A percentile compares a stretch with the other conserved stretches of the same genome.
Conservation (phyloP, 2,329 filamentous ascomycete genomes). For the Scolecobasidium constrictum region DNA sequence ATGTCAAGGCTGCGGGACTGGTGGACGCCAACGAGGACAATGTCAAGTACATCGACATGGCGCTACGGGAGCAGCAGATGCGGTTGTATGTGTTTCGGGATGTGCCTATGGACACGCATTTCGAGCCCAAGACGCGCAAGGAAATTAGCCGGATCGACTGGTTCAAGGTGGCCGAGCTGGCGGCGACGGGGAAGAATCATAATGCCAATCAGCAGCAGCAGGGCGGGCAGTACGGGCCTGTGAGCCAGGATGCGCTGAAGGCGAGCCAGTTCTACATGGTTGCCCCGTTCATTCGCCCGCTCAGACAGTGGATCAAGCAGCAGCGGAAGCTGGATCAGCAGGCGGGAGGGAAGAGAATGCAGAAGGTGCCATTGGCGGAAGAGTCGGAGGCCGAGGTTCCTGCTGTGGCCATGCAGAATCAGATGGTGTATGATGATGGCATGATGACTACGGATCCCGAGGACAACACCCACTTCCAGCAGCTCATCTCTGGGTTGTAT, state of each 20-base stretch:
- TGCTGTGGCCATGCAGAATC: neutral
- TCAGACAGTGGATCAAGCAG: constrained; percentile 85
- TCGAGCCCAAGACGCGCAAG: constrained; percentile 84
- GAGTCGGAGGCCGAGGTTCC: constrained; percentile 7
- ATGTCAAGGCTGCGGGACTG: constrained; percentile 64
- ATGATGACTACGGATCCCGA: neutral
- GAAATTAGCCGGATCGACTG: constrained; percentile 88
- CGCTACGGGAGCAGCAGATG: constrained; percentile 88
- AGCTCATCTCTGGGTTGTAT: constrained; percentile 7
- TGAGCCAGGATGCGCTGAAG: constrained; percentile 44
- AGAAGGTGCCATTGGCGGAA: constrained; percentile 15
- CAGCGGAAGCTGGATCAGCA: constrained; percentile 64
- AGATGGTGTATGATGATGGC: neutral
- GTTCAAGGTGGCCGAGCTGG: constrained; percentile 84
- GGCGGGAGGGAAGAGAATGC: constrained; percentile 15
- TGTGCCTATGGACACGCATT: constrained; percentile 75
- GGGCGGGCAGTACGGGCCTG: constrained; percentile 38
- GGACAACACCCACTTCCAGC: constrained; percentile 3
- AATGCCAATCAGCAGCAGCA: constrained; percentile 33
- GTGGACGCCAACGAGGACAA: constrained; percentile 56
- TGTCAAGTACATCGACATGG: constrained; percentile 76
- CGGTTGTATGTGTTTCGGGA: constrained; percentile 84
- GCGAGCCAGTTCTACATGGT: constrained; percentile 97
- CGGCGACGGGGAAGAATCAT: constrained; percentile 61
- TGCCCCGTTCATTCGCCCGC: constrained; percentile 72